phyloP scores from a whole-genome alignment of 1,139 yeast species.

The Lodderomyces pseudojiufengensis region DNA sequence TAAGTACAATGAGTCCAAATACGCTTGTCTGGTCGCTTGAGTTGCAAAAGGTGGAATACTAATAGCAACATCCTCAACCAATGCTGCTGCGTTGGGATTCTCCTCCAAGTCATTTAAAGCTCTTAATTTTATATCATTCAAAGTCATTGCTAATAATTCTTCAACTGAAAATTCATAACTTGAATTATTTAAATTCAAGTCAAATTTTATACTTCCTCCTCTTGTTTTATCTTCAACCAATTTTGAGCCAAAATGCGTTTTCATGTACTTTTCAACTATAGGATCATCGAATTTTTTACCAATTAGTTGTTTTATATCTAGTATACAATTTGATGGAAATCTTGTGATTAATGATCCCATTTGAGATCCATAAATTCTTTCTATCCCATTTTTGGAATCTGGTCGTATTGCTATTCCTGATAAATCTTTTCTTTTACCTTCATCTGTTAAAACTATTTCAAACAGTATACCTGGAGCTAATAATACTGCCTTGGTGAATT shows the following conservation, averaged over 20 bases:
- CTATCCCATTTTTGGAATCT: conserved; percentile 44
- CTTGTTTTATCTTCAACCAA: conserved; percentile 38
- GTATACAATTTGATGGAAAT: conserved; percentile 66
- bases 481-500: conserved; percentile 79
- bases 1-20: conserved; percentile 67
- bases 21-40: conserved; percentile 64
- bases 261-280: conserved; percentile 41
- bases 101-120: conserved; percentile 47
- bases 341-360: conserved; percentile 70
- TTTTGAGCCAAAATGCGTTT: conserved; percentile 59
- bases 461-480: conserved; percentile 90
- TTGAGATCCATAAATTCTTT: conserved; percentile 75
- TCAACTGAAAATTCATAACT: conserved; percentile 49
- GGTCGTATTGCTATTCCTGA: conserved; percentile 69
- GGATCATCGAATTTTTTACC: conserved; percentile 58
- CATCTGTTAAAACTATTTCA: conserved; percentile 84
- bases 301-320: conserved; percentile 65
- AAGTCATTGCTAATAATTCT: conserved; percentile 80
- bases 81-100: conserved; percentile 27
- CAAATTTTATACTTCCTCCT: conserved; percentile 54
- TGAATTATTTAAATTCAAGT: conserved; percentile 46
- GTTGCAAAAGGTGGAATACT: conserved; percentile 74
- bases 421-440: conserved; percentile 85
- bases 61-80: conserved; percentile 64
- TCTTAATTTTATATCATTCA: conserved; percentile 61